Evolutionary conservation across 352 stramenopile species (phyloP).

Genomic region (Phytophthora fragariaefolia): DNA sequence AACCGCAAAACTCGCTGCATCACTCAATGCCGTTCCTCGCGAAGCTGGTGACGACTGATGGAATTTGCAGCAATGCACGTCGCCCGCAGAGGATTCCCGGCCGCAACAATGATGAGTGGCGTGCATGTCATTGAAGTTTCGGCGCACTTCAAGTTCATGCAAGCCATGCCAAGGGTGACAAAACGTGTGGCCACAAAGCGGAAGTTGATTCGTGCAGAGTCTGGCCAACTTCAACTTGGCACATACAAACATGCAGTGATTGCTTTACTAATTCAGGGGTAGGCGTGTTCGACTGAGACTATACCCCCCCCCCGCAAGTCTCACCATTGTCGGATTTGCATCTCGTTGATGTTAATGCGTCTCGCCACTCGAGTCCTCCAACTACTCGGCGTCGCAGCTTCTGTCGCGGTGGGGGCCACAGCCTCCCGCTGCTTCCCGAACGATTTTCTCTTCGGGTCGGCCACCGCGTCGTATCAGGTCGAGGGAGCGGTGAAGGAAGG

Average conservation of each 20-base stretch:
- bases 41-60: neutral
- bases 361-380: constrained; percentile 1
- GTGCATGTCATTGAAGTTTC: neutral
- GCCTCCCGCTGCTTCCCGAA: constrained; percentile 35
- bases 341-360: neutral
- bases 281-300: neutral
- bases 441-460: constrained; percentile 75
- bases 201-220: neutral
- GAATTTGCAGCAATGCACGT: neutral
- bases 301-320: neutral
- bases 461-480: constrained; percentile 89
- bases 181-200: neutral
- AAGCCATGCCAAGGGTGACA: neutral
- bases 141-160: constrained; percentile 2
- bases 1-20: neutral
- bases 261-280: neutral
- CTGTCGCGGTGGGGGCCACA: neutral
- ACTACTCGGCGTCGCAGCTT: constrained; percentile 33
- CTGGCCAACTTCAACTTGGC: neutral
- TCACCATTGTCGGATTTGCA: neutral
- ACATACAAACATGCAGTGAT: neutral
- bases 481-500: constrained; percentile 82
- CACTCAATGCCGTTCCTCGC: neutral
- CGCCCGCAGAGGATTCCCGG: neutral
- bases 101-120: constrained; percentile 4